These are phyloP conservation scores for Globisporangium canariense DNA, from an alignment of 352 stramenopile genomes.

Conservation along the genomic window DNA sequence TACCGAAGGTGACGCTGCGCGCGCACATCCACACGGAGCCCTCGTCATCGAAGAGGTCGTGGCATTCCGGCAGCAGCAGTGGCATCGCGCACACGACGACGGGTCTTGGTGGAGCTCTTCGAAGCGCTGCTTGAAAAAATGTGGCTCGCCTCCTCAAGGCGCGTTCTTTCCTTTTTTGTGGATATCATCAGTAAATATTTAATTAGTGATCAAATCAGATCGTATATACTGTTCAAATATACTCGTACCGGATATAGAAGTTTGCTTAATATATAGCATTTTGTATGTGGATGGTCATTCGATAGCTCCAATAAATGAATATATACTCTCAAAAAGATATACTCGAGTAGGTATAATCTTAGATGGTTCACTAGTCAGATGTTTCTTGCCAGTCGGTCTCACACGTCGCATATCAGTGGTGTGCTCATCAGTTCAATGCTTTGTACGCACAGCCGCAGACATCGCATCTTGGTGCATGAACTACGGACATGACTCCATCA, in stretches of 20 bases:
- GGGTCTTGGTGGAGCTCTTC: background rate
- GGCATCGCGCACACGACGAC: background rate
- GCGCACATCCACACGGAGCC: conserved; percentile 46
- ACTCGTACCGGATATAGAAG: too few relatives aligned
- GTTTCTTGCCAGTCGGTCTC: too few relatives aligned
- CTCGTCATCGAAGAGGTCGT: conserved; percentile 28
- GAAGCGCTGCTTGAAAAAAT: background rate
- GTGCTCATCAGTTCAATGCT: too few relatives aligned
- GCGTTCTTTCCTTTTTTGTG: background rate
- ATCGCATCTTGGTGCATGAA: background rate
- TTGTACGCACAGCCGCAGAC: too few relatives aligned
- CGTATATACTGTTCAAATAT: background rate
- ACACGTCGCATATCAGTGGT: too few relatives aligned
- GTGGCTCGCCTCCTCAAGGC: background rate
- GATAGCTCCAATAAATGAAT: too few relatives aligned
- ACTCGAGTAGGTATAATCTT: too few relatives aligned
- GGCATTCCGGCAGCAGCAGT: conserved; percentile 54
- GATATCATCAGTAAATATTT: too few relatives aligned
- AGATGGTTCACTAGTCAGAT: too few relatives aligned
- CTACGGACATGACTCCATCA: background rate
- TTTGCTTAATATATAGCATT: too few relatives aligned
- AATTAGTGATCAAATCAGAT: background rate
- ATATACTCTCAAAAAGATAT: too few relatives aligned
- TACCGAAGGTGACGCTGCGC: conserved; percentile 60
- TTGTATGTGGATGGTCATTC: too few relatives aligned